A percentile compares a stretch with the other conserved stretches of the same genome.
phyloP scores from a whole-genome alignment of 2,329 filamentous ascomycete genomes.

The Fusarium acutatum region DNA sequence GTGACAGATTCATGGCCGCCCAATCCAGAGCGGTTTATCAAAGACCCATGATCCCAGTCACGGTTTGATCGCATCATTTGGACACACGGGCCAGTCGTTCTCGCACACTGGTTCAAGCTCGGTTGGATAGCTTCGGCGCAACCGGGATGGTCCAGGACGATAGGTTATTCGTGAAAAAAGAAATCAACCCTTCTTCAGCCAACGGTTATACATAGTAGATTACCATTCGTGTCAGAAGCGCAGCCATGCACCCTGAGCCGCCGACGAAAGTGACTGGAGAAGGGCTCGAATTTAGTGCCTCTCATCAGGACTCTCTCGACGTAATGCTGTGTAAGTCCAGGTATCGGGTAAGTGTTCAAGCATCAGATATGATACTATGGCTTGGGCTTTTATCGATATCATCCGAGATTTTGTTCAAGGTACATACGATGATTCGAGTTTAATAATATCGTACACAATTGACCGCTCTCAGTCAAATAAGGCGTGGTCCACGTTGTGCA shows the following conservation, averaged over 20 bases:
- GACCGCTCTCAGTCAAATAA: not conserved
- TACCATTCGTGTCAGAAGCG: constrained; percentile 11
- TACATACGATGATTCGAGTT: not conserved
- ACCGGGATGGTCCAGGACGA: not conserved
- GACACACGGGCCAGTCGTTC: constrained; percentile 43
- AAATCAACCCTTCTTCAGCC: not conserved
- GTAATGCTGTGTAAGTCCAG: not conserved
- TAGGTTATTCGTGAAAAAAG: not conserved
- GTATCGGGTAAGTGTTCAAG: not conserved
- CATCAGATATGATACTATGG: not conserved
- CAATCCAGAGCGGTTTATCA: not conserved
- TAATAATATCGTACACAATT: not conserved
- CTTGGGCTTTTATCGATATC: not conserved
- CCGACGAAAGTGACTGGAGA: not conserved
- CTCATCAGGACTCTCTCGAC: not conserved
- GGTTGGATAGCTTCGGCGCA: constrained; percentile 22
- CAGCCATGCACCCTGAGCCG: not conserved
- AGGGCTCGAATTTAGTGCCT: not conserved
- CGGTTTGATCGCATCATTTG: constrained; percentile 34
- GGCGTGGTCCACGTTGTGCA: not conserved
- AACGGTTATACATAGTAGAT: constrained; percentile 7
- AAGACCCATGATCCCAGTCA: constrained; percentile 29
- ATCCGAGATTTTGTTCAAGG: not conserved
- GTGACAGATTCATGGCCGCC: not conserved
- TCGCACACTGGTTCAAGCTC: constrained; percentile 28